Conservation (phyloP, 306 rosid genomes). For the Luffa acutangula region DNA sequence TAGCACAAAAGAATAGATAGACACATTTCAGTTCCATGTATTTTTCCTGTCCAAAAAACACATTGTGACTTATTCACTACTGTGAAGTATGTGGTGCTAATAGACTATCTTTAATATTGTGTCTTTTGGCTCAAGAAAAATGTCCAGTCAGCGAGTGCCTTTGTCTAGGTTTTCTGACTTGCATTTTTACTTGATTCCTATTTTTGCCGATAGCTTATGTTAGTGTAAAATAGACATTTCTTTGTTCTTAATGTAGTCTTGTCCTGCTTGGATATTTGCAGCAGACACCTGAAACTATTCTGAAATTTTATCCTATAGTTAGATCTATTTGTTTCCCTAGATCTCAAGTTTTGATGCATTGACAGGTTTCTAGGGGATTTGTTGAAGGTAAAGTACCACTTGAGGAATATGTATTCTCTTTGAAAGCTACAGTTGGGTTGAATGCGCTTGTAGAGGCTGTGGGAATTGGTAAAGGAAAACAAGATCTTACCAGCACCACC, state of each 20-base stretch:
- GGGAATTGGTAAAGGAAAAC: constrained; percentile 76
- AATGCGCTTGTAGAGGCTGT: constrained; percentile 69
- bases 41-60: background rate
- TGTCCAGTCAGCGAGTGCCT: background rate
- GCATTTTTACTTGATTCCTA: background rate
- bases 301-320: background rate
- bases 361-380: constrained; percentile 55
- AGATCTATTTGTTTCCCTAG: background rate
- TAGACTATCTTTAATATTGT: background rate
- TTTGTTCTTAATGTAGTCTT: background rate
- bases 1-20: background rate
- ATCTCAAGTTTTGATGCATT: constrained; percentile 19
- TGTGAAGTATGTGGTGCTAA: background rate
- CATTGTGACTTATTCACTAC: background rate
- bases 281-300: background rate
- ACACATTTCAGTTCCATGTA: background rate
- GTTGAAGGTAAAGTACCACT: constrained; percentile 55
- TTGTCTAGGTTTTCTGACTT: background rate
- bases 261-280: background rate
- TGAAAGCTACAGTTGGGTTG: constrained; percentile 55
- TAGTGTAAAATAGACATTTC: background rate
- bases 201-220: background rate
- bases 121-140: background rate
- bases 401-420: constrained; percentile 54
- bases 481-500: constrained; percentile 58